Base-by-base conservation (phyloP, 306 rosid genomes). In the Rubus idaeus region DNA sequence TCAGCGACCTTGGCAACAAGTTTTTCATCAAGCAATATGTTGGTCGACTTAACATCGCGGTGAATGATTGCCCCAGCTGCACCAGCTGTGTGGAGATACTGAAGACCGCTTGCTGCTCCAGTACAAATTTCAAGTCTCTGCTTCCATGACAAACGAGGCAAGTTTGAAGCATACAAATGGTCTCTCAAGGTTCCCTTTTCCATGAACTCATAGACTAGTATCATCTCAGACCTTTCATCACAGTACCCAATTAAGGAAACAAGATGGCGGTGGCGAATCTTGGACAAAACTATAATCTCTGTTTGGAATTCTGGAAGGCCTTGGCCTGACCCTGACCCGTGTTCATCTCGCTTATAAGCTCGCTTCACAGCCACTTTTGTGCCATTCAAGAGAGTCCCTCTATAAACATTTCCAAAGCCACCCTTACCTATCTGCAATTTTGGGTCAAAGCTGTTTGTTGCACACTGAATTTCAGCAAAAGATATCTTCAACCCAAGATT, bases 221-320 rank as follows among this genome's bases (percentile, higher is more conserved):
- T 85, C 91, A 89, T 87, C 62, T 89, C 91, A n/a, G 66, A 78
- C 35, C 81, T 42, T 47, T 89, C 93, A 9, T 83, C 81, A 60
- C 88, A 89, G 51, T 87, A 89, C 30, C 91, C 91, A 42, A 89
- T 83, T n/a, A 87, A 75, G 73, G 89, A 81, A 47, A 88, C 89
- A 39, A 88, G 88, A 70, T 83, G 86, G 0, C 78, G 78, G 49
- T 89, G 93, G 5, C 81, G 80, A 62, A 87, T 89, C 75, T 75
- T 82, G 14, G 88, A 89, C 75, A 89, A 75, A 53, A 87, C 77
- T 74, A 78, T 79, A 47, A 87, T 85, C 77, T 87, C 88, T 0
- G 83, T 87, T 71, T 89, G 81, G 57, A 87, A 89, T 70, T 89
- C 90, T 21, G 83, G 51, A 5, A 85, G 61, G 64, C 88, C 91